Conservation (phyloP, 1,139 yeast genomes). For the Chernovozyma sophiae-reginae region DNA sequence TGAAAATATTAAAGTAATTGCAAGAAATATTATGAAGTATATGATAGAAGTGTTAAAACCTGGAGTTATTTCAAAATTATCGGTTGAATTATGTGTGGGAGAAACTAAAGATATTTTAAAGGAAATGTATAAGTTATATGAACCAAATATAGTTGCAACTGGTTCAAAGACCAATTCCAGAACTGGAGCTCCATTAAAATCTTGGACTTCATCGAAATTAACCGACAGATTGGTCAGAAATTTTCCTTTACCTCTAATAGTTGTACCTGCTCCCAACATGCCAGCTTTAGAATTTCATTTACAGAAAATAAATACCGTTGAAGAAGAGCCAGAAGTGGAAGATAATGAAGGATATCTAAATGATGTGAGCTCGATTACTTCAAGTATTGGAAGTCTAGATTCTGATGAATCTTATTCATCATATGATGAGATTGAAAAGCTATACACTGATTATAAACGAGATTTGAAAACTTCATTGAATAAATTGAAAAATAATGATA, state of each 20-base stretch:
- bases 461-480: slow-evolving; percentile 19
- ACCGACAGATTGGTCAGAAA: slow-evolving; percentile 61
- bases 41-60: slow-evolving; percentile 45
- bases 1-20: slow-evolving; percentile 30
- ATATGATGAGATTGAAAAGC: slow-evolving; percentile 35
- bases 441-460: slow-evolving; percentile 28
- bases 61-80: slow-evolving; percentile 47
- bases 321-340: neutral
- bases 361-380: slow-evolving; percentile 1
- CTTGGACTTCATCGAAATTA: slow-evolving; percentile 59
- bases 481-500: slow-evolving; percentile 13
- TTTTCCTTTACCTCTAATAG: slow-evolving; percentile 65
- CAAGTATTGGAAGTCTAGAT: slow-evolving; percentile 1
- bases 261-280: slow-evolving; percentile 67
- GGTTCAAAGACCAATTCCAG: slow-evolving; percentile 50
- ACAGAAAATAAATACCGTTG: slow-evolving; percentile 10
- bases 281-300: slow-evolving; percentile 44
- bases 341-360: neutral
- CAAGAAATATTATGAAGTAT: slow-evolving; percentile 44
- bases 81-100: slow-evolving; percentile 64
- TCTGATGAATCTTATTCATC: slow-evolving; percentile 35
- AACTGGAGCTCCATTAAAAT: slow-evolving; percentile 50
- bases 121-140: slow-evolving; percentile 60
- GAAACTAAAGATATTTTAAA: slow-evolving; percentile 51
- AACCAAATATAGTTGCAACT: slow-evolving; percentile 61